Evolutionary conservation across 805 yeast species (phyloP), one percentile per base, ranked within the genome.

Genomic region (Grigorovia humatica): DNA sequence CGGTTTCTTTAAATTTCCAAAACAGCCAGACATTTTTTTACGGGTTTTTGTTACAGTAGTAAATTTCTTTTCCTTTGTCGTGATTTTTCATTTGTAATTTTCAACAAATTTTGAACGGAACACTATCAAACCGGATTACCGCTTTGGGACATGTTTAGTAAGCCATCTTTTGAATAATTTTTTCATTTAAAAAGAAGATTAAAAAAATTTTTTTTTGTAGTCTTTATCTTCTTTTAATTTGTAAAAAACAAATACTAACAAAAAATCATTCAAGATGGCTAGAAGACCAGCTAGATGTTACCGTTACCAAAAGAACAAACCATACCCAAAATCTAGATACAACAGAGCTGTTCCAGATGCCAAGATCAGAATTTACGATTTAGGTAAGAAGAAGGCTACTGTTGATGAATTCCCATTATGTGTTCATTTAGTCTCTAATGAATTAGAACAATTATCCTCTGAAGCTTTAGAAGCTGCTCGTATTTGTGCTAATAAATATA

Each of bases 261-360:
- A 46, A 45, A 18, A 54, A 29, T 42, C 55, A 61, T 73, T 75
- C 82, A 87, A 84, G 75, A 91, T 91, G 98, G 97, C 98, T 78
- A 89, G 98, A 82, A 91, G 98, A 86, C 99, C 99, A 79, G 99
- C 99, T 84, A 88, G 98, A 85, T 93, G 99, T 83, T 93, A 93
- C 96, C 89, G 99, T 83, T 93, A 91, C 95, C 95, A 96, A 87
- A 93, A 93, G 88, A 93, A 93, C 96, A 93, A 93, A 84, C 99
- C 99, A 73, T 93, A 83, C 87, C 99, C 99, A 82, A 93, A 93
- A 85, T 90, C 98, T 72, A 90, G 99, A 81, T 93, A 90, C 89
- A 93, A 93, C 91, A 91, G 99, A 85, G 98, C 97, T 80, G 99
- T 93, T 74, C 99, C 99, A 79, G 99, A 93, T 79, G 83, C 98